Base-by-base conservation (phyloP, 2,329 filamentous ascomycete genomes). In the Pestalotiopsis sp. region DNA sequence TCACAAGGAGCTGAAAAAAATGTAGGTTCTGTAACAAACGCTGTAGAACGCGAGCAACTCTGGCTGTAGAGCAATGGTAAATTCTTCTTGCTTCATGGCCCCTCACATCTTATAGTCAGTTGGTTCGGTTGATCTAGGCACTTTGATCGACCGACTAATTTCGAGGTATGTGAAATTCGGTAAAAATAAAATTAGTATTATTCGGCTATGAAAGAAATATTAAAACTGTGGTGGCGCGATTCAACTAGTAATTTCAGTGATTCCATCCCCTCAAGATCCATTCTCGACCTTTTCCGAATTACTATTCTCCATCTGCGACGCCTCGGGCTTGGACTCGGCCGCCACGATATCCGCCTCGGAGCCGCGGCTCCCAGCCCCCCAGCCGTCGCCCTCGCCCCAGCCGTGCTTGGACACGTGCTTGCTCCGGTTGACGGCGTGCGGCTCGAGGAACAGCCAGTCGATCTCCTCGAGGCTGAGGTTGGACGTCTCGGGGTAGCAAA, bases 401-500 rank as follows among this genome's bases (percentile, higher is more conserved):
- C 66, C 60, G 38, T 68, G 66, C 12, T 68, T 68, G 17, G 41
- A 39, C 25, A 59, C 3, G 5, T 58, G 12, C 68, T 66, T 56
- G 31, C 66, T 62, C 20, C 39, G 63, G 17, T 23, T 63, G 39
- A 64, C 66, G 23, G 65, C 59, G 23, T 57, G 61, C 57, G 45
- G 73, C 59, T 75, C 72, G 45, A 69, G 38, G 67, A 87, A 86
- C 72, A 86, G 79, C 27, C 81, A 77, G 71, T 87, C 85, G 41
- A 88, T 85, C 69, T 88, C 84, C 71, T 88, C 86, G 0, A 88
- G 79, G 1, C 77, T 79, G 9, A 86, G 75, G 56, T 83, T 83
- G 27, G 78, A 80, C 0, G 86, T 89, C 73, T 89, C 87, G 0
- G 87, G 87, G 63, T 85, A 87, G 72, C 84, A 81, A 67, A 82